Base-by-base conservation (phyloP, 1,284 basidiomycete genomes). In the Tetrapyrgos nigripes region DNA sequence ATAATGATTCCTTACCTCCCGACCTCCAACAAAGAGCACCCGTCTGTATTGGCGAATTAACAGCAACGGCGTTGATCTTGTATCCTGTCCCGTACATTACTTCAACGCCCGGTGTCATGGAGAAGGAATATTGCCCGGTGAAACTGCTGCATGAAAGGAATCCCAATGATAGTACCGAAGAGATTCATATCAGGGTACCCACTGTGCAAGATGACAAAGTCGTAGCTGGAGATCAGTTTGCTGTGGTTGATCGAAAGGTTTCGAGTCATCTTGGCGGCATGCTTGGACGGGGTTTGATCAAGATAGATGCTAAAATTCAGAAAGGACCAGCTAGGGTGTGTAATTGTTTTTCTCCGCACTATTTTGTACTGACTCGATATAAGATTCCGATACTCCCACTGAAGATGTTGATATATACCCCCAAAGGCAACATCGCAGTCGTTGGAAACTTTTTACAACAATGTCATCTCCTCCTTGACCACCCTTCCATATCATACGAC, bases 331-430 rank as follows among this genome's bases (percentile, higher is more conserved):
- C 83, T 43, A 83, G 83, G 67, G 90, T 92, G 73, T 71, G 87
- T 75, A 53, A 60, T 48, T 31, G n/a, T 50, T n/a, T 50, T 50
- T 53, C 35, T 47, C 44, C 46, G 14, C n/a, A 35, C 11, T 28
- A 21, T 64, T 40, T 27, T 27, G 47, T 51, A 66, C 50, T 61
- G 49, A 59, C n/a, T n/a, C n/a, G n/a, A 8, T 51, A 44, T 50
- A 64, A 94, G 92, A 79, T 91, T 46, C 89, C 89, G 49, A 90
- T 95, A 58, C 79, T 95, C 37, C 86, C 90, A 26, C 80, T 98
- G 46, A 90, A 93, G 70, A 83, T 98, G 70, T 84, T 98, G 29
- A 85, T 98, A 28, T 97, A 94, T 74, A 96, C 95, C 13, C 92
- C 94, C 4, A 96, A 96, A 65, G 92, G 93, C 35, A 96, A 97